phyloP scores from a whole-genome alignment of 2,329 filamentous ascomycete species.

The Leptosphaerulina australis region DNA sequence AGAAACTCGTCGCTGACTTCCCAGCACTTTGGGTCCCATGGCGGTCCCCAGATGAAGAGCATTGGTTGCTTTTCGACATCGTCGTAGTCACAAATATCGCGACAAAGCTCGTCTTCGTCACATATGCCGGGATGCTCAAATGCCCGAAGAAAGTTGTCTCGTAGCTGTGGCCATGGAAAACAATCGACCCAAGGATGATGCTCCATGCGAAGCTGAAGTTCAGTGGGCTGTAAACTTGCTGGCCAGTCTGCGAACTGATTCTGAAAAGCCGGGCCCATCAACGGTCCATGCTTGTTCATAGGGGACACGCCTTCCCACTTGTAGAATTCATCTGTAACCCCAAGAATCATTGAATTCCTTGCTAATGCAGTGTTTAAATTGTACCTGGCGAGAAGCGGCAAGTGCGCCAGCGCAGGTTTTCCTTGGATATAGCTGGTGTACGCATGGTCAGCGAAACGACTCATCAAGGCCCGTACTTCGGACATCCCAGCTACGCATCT shows the following conservation, averaged over 20 bases:
- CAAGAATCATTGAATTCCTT: conserved; percentile 18
- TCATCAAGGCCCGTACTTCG: conserved; percentile 19
- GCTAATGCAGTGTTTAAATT: conserved; percentile 21
- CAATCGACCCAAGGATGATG: conserved; percentile 53
- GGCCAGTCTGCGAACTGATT: conserved; percentile 12
- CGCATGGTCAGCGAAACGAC: conserved; percentile 25
- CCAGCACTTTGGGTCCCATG: conserved; percentile 55
- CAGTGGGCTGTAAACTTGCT: conserved; percentile 41
- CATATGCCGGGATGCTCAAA: conserved; percentile 38
- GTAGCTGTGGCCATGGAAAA: conserved; percentile 47
- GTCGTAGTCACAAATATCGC: conserved; percentile 21
- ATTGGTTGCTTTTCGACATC: conserved; percentile 9
- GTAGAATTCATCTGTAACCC: conserved; percentile 15
- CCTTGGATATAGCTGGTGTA: conserved; percentile 26
- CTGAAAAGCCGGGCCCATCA: background rate
- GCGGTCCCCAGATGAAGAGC: conserved; percentile 58
- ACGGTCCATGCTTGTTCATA: conserved; percentile 15
- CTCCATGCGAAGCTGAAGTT: conserved; percentile 43
- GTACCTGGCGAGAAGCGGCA: conserved; percentile 21
- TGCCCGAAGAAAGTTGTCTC: conserved; percentile 50
- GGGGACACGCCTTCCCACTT: conserved; percentile 25
- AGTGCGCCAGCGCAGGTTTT: conserved; percentile 17
- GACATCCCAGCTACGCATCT: conserved; percentile 14
- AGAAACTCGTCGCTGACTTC: conserved; percentile 56
- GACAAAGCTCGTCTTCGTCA: conserved; percentile 30